Conservation (phyloP, 495 filamentous ascomycete genomes). For the Melanomma pulvis-pyrius region DNA sequence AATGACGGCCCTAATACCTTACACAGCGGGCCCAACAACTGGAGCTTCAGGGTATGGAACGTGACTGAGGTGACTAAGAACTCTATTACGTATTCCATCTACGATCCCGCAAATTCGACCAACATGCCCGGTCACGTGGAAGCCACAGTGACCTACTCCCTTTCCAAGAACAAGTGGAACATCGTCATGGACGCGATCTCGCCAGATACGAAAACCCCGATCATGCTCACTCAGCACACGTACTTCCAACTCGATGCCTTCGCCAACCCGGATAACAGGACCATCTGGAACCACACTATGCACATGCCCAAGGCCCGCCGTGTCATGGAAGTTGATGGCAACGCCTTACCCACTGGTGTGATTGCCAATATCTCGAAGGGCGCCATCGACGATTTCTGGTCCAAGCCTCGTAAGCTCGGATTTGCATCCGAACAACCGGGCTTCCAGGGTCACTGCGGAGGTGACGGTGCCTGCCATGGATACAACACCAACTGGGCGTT, state of each 20-base stretch:
- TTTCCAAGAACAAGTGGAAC: conserved; percentile 53
- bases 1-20: conserved; percentile 63
- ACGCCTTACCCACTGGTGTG: conserved; percentile 32
- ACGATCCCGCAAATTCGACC: conserved; percentile 30
- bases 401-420: conserved; percentile 32
- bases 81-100: conserved; percentile 34
- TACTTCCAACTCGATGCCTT: conserved; percentile 41
- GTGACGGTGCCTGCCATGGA: conserved; percentile 30
- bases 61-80: conserved; percentile 22
- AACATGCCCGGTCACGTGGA: conserved; percentile 34
- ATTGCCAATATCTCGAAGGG: conserved; percentile 26
- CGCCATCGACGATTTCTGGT: conserved; percentile 36
- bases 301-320: conserved; percentile 28
- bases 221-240: conserved; percentile 26
- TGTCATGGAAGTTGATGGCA: conserved; percentile 21
- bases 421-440: conserved; percentile 18
- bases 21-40: conserved; percentile 63
- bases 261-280: conserved; percentile 48
- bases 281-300: conserved; percentile 48
- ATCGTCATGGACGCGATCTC: conserved; percentile 59
- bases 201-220: conserved; percentile 52
- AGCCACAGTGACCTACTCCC: conserved; percentile 42
- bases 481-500: conserved; percentile 34
- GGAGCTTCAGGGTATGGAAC: conserved; percentile 50
- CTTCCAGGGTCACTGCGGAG: conserved; percentile 32